These are phyloP conservation scores for Venturia oleaginea DNA, from an alignment of 2,329 filamentous ascomycete species.

Conservation along the genomic window DNA sequence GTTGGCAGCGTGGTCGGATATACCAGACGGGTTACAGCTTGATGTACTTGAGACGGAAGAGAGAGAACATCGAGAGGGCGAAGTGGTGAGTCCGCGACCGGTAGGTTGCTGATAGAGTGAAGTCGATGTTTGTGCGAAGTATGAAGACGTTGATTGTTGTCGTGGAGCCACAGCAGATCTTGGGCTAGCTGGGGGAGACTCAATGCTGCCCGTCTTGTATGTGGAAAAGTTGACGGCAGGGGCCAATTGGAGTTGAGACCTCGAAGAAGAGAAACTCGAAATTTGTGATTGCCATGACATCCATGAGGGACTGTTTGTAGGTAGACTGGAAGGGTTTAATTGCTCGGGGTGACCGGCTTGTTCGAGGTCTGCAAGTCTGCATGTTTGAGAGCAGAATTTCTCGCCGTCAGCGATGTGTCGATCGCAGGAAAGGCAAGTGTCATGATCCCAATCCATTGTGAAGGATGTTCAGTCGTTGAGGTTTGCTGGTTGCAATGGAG, in stretches of 20 bases:
- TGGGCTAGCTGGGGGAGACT: constrained; percentile 37
- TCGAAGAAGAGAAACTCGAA: constrained; percentile 31
- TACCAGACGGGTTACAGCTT: constrained; percentile 41
- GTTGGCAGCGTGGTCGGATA: constrained; percentile 68
- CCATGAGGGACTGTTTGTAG: constrained; percentile 45
- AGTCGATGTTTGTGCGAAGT: constrained; percentile 25
- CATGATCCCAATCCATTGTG: constrained; percentile 64
- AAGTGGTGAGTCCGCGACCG: constrained; percentile 42
- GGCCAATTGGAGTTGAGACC: constrained; percentile 52
- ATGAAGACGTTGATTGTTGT: constrained; percentile 27
- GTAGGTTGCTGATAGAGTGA: constrained; percentile 25
- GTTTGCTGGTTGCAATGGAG: neutral
- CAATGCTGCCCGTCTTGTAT: constrained; percentile 46
- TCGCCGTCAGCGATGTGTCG: constrained; percentile 67
- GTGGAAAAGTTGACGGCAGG: constrained; percentile 68
- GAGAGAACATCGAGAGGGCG: constrained; percentile 76
- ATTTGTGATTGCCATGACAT: constrained; percentile 45
- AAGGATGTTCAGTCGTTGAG: neutral
- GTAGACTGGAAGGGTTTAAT: constrained; percentile 33
- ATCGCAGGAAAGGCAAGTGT: constrained; percentile 92
- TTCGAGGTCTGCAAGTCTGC: constrained; percentile 80
- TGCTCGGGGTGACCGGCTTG: constrained; percentile 36
- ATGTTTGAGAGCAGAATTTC: constrained; percentile 87
- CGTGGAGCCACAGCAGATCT: constrained; percentile 22
- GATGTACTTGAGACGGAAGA: constrained; percentile 61